Conservation (phyloP, 2,329 filamentous ascomycete genomes). For the Penicillium fuscoglaucum region DNA sequence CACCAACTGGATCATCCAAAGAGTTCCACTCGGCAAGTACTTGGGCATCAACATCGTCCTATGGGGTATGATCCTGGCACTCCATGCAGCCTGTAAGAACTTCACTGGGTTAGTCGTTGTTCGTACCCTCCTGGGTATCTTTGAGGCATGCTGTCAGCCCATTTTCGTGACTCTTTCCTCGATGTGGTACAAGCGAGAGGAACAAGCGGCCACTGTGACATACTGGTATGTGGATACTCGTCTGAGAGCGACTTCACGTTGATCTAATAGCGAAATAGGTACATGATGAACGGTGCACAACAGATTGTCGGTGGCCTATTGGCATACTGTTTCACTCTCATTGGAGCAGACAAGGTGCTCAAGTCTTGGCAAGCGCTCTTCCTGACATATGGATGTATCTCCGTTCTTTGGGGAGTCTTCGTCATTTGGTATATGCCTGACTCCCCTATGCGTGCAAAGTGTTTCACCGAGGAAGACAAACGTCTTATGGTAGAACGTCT, state of each 20-base stretch:
- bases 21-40: slow-evolving; percentile 68
- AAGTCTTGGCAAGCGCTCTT: slow-evolving; percentile 70
- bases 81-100: slow-evolving; percentile 61
- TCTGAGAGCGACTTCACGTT: accelerated
- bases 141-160: slow-evolving; percentile 69
- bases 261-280: slow-evolving; percentile 37
- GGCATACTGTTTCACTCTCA: slow-evolving; percentile 57
- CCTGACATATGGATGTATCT: slow-evolving; percentile 63
- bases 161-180: slow-evolving; percentile 65
- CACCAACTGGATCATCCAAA: slow-evolving; percentile 64
- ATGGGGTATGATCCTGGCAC: slow-evolving; percentile 63
- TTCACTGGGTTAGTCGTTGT: slow-evolving; percentile 62
- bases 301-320: slow-evolving; percentile 71
- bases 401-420: slow-evolving; percentile 64
- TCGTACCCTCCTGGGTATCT: slow-evolving; percentile 67
- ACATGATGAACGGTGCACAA: slow-evolving; percentile 75
- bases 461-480: slow-evolving; percentile 67
- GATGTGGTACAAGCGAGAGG: slow-evolving; percentile 70
- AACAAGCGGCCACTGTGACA: slow-evolving; percentile 65
- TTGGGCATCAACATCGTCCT: slow-evolving; percentile 62
- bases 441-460: slow-evolving; percentile 70
- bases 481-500: slow-evolving; percentile 62
- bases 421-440: slow-evolving; percentile 67
- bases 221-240: slow-evolving; percentile 56
- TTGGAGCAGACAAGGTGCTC: slow-evolving; percentile 53